phyloP scores from a whole-genome alignment of 164 flowering plant species.

The Aristolochia californica region DNA sequence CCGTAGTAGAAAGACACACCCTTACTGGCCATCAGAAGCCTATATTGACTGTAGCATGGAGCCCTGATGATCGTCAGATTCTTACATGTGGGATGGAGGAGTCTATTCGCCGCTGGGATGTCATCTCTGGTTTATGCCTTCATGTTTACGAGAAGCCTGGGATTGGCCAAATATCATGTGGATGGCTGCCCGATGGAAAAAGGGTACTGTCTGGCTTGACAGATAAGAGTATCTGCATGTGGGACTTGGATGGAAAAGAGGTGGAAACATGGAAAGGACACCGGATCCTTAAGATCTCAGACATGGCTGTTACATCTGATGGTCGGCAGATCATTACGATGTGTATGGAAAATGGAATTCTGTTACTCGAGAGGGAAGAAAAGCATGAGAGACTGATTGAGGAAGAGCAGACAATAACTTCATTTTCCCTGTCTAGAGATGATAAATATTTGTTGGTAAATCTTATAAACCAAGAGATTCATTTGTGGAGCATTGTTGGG shows the following conservation, averaged over 20 bases:
- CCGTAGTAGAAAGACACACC: conserved; percentile 23
- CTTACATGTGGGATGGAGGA: conserved; percentile 85
- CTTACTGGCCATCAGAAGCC: conserved; percentile 66
- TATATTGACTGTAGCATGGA: conserved; percentile 59
- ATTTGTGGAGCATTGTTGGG: conserved; percentile 62
- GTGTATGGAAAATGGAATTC: conserved; percentile 38
- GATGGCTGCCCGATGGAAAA: conserved; percentile 75
- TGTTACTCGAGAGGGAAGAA: conserved; percentile 44
- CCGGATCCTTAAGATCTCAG: conserved; percentile 52
- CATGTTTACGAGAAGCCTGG: conserved; percentile 56
- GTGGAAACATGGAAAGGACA: conserved; percentile 68
- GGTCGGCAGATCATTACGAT: conserved; percentile 61
- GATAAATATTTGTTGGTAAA: conserved; percentile 49
- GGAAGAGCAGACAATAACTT: conserved; percentile 49
- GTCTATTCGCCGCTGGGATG: conserved; percentile 68
- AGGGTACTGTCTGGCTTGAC: conserved; percentile 44
- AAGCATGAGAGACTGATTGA: conserved; percentile 43
- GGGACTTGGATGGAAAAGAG: conserved; percentile 82
- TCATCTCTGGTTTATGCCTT: conserved; percentile 59
- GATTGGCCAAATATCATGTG: conserved; percentile 56
- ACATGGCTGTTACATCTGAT: conserved; percentile 59
- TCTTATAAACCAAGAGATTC: conserved; percentile 67
- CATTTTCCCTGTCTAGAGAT: conserved; percentile 60
- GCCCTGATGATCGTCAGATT: conserved; percentile 60
- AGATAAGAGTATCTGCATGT: conserved; percentile 78